Conservation (phyloP, 768 basidiomycete genomes). For the Amanita muscaria region DNA sequence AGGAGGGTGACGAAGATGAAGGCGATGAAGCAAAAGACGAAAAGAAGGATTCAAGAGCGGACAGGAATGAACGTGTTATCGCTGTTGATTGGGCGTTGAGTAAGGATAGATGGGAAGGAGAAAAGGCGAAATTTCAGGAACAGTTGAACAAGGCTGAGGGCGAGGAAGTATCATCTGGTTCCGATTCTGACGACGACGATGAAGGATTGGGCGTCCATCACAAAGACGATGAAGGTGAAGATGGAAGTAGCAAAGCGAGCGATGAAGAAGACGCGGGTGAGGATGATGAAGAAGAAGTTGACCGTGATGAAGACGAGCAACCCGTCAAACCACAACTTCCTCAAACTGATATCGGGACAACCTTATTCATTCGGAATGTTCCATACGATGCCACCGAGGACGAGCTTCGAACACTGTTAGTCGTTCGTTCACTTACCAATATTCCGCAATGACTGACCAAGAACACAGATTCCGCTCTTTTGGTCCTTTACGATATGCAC, state of each 20-base stretch:
- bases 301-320: slow-evolving; percentile 31
- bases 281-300: slow-evolving; percentile 14
- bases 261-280: slow-evolving; percentile 24
- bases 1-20: slow-evolving; percentile 29
- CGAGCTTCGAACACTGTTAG: slow-evolving; percentile 74
- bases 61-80: slow-evolving; percentile 50
- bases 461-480: slow-evolving; percentile 74
- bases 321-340: slow-evolving; percentile 64
- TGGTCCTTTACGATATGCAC: slow-evolving; percentile 87
- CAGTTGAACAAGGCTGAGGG: slow-evolving; percentile 17
- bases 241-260: slow-evolving; percentile 28
- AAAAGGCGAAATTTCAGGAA: slow-evolving; percentile 45
- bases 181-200: slow-evolving; percentile 25
- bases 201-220: slow-evolving; percentile 38
- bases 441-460: slow-evolving; percentile 2
- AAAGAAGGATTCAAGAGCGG: too few relatives aligned
- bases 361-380: slow-evolving; percentile 90
- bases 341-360: slow-evolving; percentile 79
- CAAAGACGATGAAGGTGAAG: slow-evolving; percentile 27
- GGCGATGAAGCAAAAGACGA: slow-evolving; percentile 16
- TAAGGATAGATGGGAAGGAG: slow-evolving; percentile 87
- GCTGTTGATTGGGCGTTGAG: slow-evolving; percentile 97
- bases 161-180: slow-evolving; percentile 15
- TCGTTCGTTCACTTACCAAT: not conserved
- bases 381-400: slow-evolving; percentile 91